Base-by-base conservation (phyloP, 371 early-diverging fungal genomes). In the Zychaea mexicana region DNA sequence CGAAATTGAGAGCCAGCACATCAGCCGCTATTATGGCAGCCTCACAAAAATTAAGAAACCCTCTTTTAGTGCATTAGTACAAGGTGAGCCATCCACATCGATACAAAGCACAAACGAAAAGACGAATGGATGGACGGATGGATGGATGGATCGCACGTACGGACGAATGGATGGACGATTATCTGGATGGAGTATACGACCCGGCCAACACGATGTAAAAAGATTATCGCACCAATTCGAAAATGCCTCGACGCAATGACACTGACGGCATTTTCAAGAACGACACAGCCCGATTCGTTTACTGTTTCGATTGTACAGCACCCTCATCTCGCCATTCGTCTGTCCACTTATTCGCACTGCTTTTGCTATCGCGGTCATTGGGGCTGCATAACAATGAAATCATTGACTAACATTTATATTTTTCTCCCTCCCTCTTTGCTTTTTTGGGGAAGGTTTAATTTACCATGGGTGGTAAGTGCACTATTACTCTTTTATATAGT, bases 381-480 rank as follows among this genome's bases (percentile, higher is more conserved):
- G 33, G 33, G 12, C 8, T 33, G 12, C 33, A 33, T 33, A 42
- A 42, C 42, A n/a, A n/a, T n/a, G n/a, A n/a, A n/a, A n/a, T n/a
- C n/a, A n/a, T n/a, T 42, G n/a, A 42, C n/a, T 36, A 52, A 30
- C 17, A 8, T n/a, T 17, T 52, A 12, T 36, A n/a, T 19, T 38
- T 15, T 61, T 28, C 22, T 53, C 26, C 19, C 24, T 61, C 24
- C 12, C 12, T 36, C 8, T 27, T 27, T 32, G 8, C 2, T 27
- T 57, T 13, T n/a, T n/a, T n/a, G n/a, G n/a, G n/a, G 32, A 57
- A 19, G 39, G 62, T 26, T 15, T 61, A 61, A 53, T 38, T 39
- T 9, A 39, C 54, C 27, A 61, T 61, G 62, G 62, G 62, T 61
- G 62, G 59, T 58, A 58, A 27, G 59, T 58, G 17, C n/a, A 28